Evolutionary conservation across 148 eudicot genomes (phyloP), one percentile per base, ranked within the genome.

Genomic region (Mesembryanthemum crystallinum): DNA sequence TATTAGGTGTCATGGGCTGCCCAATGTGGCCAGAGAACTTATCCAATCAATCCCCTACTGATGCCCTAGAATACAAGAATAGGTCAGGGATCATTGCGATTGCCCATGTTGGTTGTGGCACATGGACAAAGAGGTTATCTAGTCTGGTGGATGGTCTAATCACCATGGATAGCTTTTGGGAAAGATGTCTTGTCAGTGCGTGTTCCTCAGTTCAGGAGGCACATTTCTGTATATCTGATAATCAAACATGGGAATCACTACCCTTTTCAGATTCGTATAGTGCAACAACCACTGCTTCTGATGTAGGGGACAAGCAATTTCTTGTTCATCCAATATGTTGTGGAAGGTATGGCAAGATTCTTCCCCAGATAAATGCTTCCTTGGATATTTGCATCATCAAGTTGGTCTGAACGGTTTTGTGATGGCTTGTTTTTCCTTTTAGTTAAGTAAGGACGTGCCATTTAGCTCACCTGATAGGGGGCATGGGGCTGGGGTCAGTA

Each of bases 1-100:
- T 92, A 10, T 63, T 95, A 79, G 97, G 97, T 51, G 96, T 92
- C 59, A 95, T 95, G 97, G 99, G 99, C 71, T 92, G 97, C 84
- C 99, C 97, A 58, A 90, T 90, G 42, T 95, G 99, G 99, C 83
- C 74, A 71, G 91, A 82, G 33, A 79, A 78, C 45, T 43, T 69
- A 45, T 57, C 59, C 37, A 52, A 37, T 61, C 67, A 77, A 52
- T 73, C 81, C 54, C 51, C 21, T 9, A 75, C 62, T 54, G 78
- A 75, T 62, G 72, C 74, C 32, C 67, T 21, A 65, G 85, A 81
- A 55, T 69, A 35, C 52, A 80, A 72, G 64, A 78, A 84, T n/a
- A 33, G 75, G 51, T 63, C 89, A 71, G 98, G 98, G 66, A 76
- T 90, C 54, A 79, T 92, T 76, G 87, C 92, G 98, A 81, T 84